These are phyloP conservation scores for Drechslerella dactyloides DNA, from an alignment of 2,329 filamentous ascomycete genomes.

Conservation along the genomic window DNA sequence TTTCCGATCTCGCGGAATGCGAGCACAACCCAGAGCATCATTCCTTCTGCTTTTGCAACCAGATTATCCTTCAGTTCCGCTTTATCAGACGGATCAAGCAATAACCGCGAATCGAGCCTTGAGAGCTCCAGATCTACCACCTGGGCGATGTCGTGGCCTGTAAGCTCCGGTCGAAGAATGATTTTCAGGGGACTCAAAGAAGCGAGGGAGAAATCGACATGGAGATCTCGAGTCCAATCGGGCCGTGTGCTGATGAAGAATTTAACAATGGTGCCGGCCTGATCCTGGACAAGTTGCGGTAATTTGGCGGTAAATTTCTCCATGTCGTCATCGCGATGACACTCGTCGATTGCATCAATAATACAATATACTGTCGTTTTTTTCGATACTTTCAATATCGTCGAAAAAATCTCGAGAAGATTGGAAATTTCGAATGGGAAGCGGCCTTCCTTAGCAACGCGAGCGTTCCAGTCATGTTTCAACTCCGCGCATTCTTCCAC, in stretches of 20 bases:
- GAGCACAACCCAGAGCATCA: conserved; percentile 30
- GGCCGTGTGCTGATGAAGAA: conserved; percentile 25
- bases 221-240: conserved; percentile 21
- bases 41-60: conserved; percentile 18
- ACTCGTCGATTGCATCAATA: conserved; percentile 29
- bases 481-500: conserved; percentile 1
- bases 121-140: conserved; percentile 18
- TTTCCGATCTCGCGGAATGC: conserved; percentile 19
- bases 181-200: conserved; percentile 13
- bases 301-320: conserved; percentile 11
- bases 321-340: conserved; percentile 11
- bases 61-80: conserved; percentile 10
- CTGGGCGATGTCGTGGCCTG: conserved; percentile 22
- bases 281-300: conserved; percentile 5
- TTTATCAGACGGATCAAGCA: conserved; percentile 11
- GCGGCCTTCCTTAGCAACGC: neutral
- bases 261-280: neutral
- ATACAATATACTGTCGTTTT: conserved; percentile 14
- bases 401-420: conserved; percentile 15
- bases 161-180: conserved; percentile 7
- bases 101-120: conserved; percentile 11
- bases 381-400: conserved; percentile 10
- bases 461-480: conserved; percentile 12
- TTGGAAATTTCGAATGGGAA: conserved; percentile 4
- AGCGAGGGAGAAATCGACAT: conserved; percentile 1